Evolutionary conservation across 1,139 yeast species (phyloP), one percentile per base, ranked within the genome.

Genomic region (Debaryomyces robertsiae): DNA sequence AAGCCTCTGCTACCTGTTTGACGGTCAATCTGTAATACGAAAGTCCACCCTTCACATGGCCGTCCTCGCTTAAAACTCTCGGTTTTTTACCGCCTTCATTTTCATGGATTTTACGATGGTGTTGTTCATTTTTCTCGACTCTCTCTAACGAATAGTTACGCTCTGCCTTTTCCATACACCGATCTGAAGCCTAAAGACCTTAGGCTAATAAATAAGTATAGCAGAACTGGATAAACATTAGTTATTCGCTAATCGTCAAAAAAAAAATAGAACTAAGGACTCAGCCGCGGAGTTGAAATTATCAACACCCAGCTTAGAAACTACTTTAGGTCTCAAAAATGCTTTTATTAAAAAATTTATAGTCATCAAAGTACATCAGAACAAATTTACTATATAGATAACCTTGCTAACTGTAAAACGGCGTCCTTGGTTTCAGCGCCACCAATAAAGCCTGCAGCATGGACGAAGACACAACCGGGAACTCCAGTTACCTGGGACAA

Each of bases 371-470:
- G 5, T 19, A 19, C 22, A 19, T 19, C 5, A 19, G 22, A 29
- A n/a, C n/a, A n/a, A n/a, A n/a, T n/a, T n/a, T n/a, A n/a, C 11
- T 38, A 25, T 9, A 61, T 56, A 23, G 65, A 52, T 56, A 71
- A 63, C 55, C 67, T 69, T n/a, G 98, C 97, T 63, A 93, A 74
- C 54, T 77, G 66, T 43, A 88, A 63, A 13, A 85, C 98, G 18
- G 86, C 86, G 38, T 89, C 97, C 51, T 75, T 69, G 24, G 95
- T 75, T 57, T 82, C 75, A 46, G 94, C 89, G 39, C 99, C 99
- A 27, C 98, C 98, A 59, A 93, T 93, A 66, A 93, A 93, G 0
- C 99, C 98, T 34, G 96, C 88, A 32, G 98, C 97, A 55, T 93
- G 99, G 42, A 94, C 81, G 60, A 93, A 93, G 24, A 91, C 81